Base-by-base conservation (phyloP, 2,329 filamentous ascomycete species). In the Karstenula rhodostoma region DNA sequence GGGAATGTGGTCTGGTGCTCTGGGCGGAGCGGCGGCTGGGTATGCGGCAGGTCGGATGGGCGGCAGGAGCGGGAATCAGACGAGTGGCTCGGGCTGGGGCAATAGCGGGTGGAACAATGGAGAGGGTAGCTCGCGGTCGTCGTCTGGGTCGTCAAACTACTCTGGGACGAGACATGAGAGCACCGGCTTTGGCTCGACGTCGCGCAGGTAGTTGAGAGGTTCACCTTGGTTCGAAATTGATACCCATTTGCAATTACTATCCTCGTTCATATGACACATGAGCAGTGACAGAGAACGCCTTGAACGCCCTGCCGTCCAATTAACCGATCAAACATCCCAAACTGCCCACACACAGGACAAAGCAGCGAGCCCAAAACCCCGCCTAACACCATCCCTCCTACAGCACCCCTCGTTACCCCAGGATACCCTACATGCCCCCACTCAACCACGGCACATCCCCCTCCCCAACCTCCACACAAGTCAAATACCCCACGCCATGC, bases 1-100 rank as follows among this genome's bases (percentile, higher is more conserved):
- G 5, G 91, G 91, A 1, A 93, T 93, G 78, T 93, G 90, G 90
- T 85, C 82, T 19, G 90, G 90, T 22, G 78, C 86, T n/a, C 83
- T 86, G 0, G 85, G 85, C 17, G 91, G 90, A 47, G 89, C 88
- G 5, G 90, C 90, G 1, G 90, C 89, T 3, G 88, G 83, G 1
- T 92, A 92, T 71, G 74, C 85, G 59, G 88, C 89, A 6, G 87
- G 87, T 0, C 84, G 69, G 23, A 61, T 62, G 19, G 51, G 51
- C 56, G 69, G 67, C 1, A 73, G 78, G 44, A 78, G 79, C 55
- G 77, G 76, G 5, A 77, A 81, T n/a, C 79, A 81, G 57, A 77
- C 76, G 60, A 77, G 62, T 9, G 75, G 75, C 71, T 61, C 63
- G 68, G 63, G 69, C 51, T 67, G 70, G 67, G 73, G 61, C 54